Percentiles rank a stretch among this genome's conserved stretches.
These are phyloP conservation scores for Alloascoidea africana DNA, from an alignment of 805 yeast genomes.

Conservation along the genomic window DNA sequence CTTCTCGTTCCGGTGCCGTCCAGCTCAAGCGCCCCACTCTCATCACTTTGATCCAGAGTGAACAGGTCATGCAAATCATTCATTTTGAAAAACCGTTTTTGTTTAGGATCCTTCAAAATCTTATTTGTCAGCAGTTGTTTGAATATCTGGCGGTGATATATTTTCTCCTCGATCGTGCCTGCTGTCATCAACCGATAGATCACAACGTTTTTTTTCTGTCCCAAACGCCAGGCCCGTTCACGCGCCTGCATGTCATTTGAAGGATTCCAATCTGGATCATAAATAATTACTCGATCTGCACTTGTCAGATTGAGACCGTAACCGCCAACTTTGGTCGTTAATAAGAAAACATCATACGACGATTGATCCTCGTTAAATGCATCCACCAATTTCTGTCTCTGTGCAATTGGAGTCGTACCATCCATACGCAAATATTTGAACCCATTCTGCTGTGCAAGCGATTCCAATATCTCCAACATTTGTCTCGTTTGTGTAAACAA, in stretches of 20 bases:
- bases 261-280: constrained; percentile 98
- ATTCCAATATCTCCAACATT: constrained; percentile 80
- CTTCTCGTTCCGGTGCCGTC: constrained; percentile 23
- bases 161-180: constrained; percentile 92
- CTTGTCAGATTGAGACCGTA: constrained; percentile 90
- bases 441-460: constrained; percentile 26
- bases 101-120: constrained; percentile 90
- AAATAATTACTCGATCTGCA: constrained; percentile 86
- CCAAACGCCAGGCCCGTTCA: constrained; percentile 94
- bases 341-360: constrained; percentile 46
- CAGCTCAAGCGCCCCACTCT: constrained; percentile 55
- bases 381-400: constrained; percentile 71
- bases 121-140: constrained; percentile 89
- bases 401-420: constrained; percentile 73
- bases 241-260: constrained; percentile 95
- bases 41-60: constrained; percentile 48
- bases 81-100: constrained; percentile 81
- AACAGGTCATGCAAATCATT: constrained; percentile 86
- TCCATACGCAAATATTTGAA: constrained; percentile 75
- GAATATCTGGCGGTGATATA: constrained; percentile 92
- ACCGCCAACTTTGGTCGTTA: constrained; percentile 95
- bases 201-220: constrained; percentile 84
- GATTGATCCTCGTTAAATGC: constrained; percentile 48
- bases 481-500: constrained; percentile 90
- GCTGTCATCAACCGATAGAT: constrained; percentile 87